phyloP scores from a whole-genome alignment of 352 stramenopile species.

The Phytophthora kernoviae region DNA sequence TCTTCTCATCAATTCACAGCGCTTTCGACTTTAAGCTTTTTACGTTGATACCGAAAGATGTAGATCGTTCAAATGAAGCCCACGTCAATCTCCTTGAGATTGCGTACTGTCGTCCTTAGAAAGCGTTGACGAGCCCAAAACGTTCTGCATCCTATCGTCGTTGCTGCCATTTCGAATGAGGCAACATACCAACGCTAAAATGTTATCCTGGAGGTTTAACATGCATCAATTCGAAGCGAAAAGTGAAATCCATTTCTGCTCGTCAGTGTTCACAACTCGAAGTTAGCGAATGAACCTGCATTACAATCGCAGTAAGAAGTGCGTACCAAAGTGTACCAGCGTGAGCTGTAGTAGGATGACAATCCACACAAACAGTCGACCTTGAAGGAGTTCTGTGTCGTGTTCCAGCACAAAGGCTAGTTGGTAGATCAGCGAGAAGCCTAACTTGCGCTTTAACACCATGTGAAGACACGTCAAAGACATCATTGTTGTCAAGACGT shows the following conservation, averaged over 20 bases:
- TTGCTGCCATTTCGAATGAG: too few species aligned
- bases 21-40: too few species aligned
- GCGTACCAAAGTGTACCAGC: constrained; percentile 22
- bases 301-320: not conserved
- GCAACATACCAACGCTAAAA: too few species aligned
- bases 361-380: constrained; percentile 26
- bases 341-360: constrained; percentile 21
- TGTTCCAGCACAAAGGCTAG: constrained; percentile 41
- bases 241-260: constrained; percentile 15
- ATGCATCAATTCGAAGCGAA: constrained; percentile 14
- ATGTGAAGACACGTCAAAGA: constrained; percentile 3
- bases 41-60: too few species aligned
- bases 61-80: too few species aligned
- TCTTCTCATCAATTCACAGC: too few species aligned
- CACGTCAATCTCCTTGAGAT: too few species aligned
- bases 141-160: too few species aligned
- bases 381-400: constrained; percentile 16
- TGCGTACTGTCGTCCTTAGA: too few species aligned
- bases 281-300: not conserved
- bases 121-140: too few species aligned
- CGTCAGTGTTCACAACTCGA: not conserved
- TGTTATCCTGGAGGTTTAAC: too few species aligned
- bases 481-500: constrained; percentile 1
- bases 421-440: constrained; percentile 19
- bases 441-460: constrained; percentile 11